Evolutionary conservation across 306 rosid species (phyloP).

Genomic region (Fragaria ananassa): DNA sequence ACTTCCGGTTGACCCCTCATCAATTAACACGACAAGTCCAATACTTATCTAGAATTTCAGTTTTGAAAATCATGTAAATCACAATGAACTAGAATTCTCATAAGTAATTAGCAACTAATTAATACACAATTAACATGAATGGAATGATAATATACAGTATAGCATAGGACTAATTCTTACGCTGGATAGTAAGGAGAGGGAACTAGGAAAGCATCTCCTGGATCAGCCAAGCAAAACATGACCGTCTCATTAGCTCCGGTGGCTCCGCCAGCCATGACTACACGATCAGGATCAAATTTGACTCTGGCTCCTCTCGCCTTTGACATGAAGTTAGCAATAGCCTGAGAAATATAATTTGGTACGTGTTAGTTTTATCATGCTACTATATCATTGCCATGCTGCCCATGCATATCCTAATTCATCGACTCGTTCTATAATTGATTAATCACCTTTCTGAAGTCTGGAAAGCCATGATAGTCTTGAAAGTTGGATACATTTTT

Average conservation of each 20-base stretch:
- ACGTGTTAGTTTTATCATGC: neutral
- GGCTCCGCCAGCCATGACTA: slow-evolving; percentile 93
- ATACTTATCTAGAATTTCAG: neutral
- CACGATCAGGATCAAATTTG: slow-evolving; percentile 59
- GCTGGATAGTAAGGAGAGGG: slow-evolving; percentile 94
- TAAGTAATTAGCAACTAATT: neutral
- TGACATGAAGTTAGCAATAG: slow-evolving; percentile 77
- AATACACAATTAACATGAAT: neutral
- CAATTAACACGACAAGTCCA: neutral
- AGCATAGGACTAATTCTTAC: slow-evolving; percentile 33
- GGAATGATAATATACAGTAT: no score
- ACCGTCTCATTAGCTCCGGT: slow-evolving; percentile 84
- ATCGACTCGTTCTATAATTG: neutral
- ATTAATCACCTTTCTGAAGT: slow-evolving; percentile 56
- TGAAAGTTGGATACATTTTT: slow-evolving; percentile 66
- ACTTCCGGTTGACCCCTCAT: neutral
- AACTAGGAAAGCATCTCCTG: slow-evolving; percentile 80
- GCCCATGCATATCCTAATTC: neutral
- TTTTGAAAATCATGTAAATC: neutral
- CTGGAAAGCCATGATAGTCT: slow-evolving; percentile 78
- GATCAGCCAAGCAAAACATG: slow-evolving; percentile 85
- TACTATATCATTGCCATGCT: neutral
- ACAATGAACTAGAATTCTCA: neutral
- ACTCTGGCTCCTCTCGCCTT: slow-evolving; percentile 79
- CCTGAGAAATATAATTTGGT: slow-evolving; percentile 36